Evolutionary conservation across 495 filamentous ascomycete species (phyloP), one percentile per base, ranked within the genome.

Genomic region (Daldinia loculata): DNA sequence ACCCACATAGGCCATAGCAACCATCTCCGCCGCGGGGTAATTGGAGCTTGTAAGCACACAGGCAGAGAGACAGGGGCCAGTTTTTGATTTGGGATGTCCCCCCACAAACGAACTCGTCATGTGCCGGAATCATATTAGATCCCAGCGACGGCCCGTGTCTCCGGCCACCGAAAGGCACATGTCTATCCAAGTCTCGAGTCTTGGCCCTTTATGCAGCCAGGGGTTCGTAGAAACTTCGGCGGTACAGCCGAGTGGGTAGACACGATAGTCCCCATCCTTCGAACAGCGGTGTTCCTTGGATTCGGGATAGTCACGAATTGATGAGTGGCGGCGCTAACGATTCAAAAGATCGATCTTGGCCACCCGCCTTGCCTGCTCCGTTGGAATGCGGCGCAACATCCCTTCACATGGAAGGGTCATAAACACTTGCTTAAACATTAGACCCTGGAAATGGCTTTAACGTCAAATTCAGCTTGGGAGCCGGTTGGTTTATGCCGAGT

Each of bases 11-110:
- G 63, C 70, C 66, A 75, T 51, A 69, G 69, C 63, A 70, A 75
- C 61, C 62, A 75, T 77, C 75, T 71, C 75, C 73, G 72, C 75
- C 73, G 75, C 75, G 75, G 75, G 75, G 75, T 77, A 77, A 67
- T 69, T 71, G 64, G 74, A 69, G 72, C 69, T 74, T 62, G 67
- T 62, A 66, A 67, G 62, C 69, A 63, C 36, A 64, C 27, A 12
- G 27, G 26, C 30, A 36, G 5, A 45, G 22, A 32, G 65, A 60
- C 53, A 65, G 67, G 56, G 65, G 70, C 70, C 64, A 68, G 26
- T 66, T 67, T 62, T 66, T 57, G 58, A 63, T 63, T 61, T 64
- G 60, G 38, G 34, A 64, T 51, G 65, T 45, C 38, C 58, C 67
- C 74, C 71, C 71, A 67, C 74, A 67, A 69, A 71, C 68, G 62